Base-by-base conservation (phyloP, 495 filamentous ascomycete species). In the Xylaria intraflava region DNA sequence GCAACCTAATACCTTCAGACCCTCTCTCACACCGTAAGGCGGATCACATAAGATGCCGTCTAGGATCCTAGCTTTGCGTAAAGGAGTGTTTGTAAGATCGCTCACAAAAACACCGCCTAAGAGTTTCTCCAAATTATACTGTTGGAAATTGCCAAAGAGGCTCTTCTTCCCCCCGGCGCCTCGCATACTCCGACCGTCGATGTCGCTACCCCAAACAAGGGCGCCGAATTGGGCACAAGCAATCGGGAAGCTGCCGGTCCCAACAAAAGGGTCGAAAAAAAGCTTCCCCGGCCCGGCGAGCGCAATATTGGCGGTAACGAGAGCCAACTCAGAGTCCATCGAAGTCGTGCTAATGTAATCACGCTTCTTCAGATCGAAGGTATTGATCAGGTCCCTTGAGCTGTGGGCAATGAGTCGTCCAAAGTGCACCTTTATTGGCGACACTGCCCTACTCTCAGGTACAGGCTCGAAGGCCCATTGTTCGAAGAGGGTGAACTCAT, bases 41-140 rank as follows among this genome's bases (percentile, higher is more conserved):
- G 93, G 93, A 68, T 99, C 93, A 58, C 93, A 96, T n/a, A 96
- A 70, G 54, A 99, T 92, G 2, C 86, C 90, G 70, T 99, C 90
- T 33, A 97, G 80, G 46, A 87, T 77, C 35, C 79, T 72, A 16
- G 72, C 72, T 17, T 41, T 66, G 24, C 88, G 72, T 16, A 97
- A 61, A 2, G 93, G 94, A 9, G 84, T 85, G 64, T 99, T 91
- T 3, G 91, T 96, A 22, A 99, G 62, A 68, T 99, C 93, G 0
- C 87, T 84, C 4, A 89, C 80, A 52, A 95, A 95, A 20, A 79
- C 76, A 60, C 90, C 91, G 0, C 90, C 70, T 50, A 89, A 83
- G 24, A 76, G 68, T 41, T 68, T 70, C 30, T 74, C 69, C 8
- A 90, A 70, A 0, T 78, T 84, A 67, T 99, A 99, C 65, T 96